Percentiles rank a stretch among this genome's conserved stretches.
Evolutionary conservation across 345 rosid species (phyloP).

Genomic region (Laguncularia racemosa): DNA sequence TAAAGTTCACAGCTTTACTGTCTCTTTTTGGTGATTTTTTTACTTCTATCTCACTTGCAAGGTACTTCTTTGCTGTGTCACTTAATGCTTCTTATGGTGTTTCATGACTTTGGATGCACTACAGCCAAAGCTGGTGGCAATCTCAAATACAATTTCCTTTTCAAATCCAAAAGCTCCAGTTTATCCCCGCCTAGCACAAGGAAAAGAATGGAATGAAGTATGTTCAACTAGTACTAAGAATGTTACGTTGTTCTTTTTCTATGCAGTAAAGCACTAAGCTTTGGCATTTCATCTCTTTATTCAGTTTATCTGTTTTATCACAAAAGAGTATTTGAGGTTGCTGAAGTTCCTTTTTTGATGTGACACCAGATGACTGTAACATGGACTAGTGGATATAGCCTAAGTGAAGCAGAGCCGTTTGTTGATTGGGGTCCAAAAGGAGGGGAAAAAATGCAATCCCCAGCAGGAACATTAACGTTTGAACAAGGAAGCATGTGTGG

Average conservation of each 20-base stretch:
- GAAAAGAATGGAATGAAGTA: conserved; percentile 90
- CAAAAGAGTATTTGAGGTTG: too few relatives aligned
- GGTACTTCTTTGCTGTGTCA: too few relatives aligned
- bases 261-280: too few relatives aligned
- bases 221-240: conserved; percentile 16
- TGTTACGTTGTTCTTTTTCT: not conserved
- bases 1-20: too few relatives aligned
- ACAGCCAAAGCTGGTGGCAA: conserved; percentile 78
- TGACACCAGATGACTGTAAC: conserved; percentile 71
- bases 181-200: conserved; percentile 88
- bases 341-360: too few relatives aligned
- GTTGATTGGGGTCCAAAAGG: conserved; percentile 67
- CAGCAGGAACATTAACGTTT: conserved; percentile 85
- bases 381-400: conserved; percentile 93
- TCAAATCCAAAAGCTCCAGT: conserved; percentile 79
- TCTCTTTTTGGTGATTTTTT: too few relatives aligned
- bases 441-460: conserved; percentile 29
- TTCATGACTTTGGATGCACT: not conserved
- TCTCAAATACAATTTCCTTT: conserved; percentile 58
- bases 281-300: not conserved
- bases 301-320: conserved; percentile 4
- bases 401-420: conserved; percentile 70
- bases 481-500: conserved; percentile 80
- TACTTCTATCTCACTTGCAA: too few relatives aligned
- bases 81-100: too few relatives aligned